Evolutionary conservation across 1,284 basidiomycete species (phyloP).

Genomic region (Apiotrichum gamsii): DNA sequence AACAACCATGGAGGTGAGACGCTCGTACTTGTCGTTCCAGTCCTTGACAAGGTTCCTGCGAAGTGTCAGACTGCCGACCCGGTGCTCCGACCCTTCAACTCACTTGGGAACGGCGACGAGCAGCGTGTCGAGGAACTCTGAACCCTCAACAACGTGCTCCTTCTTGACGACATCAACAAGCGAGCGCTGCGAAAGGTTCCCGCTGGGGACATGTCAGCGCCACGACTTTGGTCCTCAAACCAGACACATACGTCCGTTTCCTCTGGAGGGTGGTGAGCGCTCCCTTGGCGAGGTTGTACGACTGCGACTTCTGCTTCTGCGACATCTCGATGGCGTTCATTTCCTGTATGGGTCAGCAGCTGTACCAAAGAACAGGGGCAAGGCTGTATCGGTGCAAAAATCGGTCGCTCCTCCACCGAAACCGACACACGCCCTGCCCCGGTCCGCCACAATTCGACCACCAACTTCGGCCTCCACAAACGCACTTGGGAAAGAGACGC

Average conservation of each 20-base stretch:
- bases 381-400: too few relatives aligned
- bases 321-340: slow-evolving; percentile 82
- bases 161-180: slow-evolving; percentile 78
- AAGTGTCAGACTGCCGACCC: too few relatives aligned
- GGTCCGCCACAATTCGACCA: too few relatives aligned
- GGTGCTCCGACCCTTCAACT: too few relatives aligned
- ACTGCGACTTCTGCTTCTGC: slow-evolving; percentile 81
- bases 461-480: neutral
- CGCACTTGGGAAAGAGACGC: slow-evolving; percentile 73
- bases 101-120: slow-evolving; percentile 93
- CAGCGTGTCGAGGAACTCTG: slow-evolving; percentile 89
- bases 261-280: slow-evolving; percentile 87
- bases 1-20: slow-evolving; percentile 82
- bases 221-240: slow-evolving; percentile 30
- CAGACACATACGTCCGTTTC: slow-evolving; percentile 68
- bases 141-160: slow-evolving; percentile 67
- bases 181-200: slow-evolving; percentile 85
- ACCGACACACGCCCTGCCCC: neutral
- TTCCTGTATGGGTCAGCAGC: too few relatives aligned
- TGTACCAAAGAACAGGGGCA: too few relatives aligned
- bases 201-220: slow-evolving; percentile 54
- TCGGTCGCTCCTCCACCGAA: neutral
- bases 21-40: slow-evolving; percentile 86
- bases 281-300: slow-evolving; percentile 92
- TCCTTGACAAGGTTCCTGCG: slow-evolving; percentile 75